These are phyloP conservation scores for Cymbopogon citratus DNA, from an alignment of 176 grass and related monocot species.

Conservation along the genomic window DNA sequence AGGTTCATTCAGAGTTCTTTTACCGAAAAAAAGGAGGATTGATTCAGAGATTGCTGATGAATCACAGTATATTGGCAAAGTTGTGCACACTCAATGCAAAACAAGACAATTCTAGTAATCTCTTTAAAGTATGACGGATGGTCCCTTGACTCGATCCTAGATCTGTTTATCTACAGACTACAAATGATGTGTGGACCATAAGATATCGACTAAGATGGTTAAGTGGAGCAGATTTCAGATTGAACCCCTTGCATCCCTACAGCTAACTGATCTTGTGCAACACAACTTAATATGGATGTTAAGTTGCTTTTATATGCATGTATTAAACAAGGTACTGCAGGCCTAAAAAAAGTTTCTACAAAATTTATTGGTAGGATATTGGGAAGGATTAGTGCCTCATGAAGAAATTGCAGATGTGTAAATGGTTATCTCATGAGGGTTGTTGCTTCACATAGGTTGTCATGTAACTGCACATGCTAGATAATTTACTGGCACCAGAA, in stretches of 20 bases:
- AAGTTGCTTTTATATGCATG: background rate
- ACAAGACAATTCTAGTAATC: background rate
- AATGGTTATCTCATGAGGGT: background rate
- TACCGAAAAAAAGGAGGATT: background rate
- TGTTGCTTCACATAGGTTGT: constrained; percentile 14
- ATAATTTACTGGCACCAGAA: background rate
- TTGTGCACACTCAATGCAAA: background rate
- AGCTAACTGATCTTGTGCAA: background rate
- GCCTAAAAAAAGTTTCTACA: background rate
- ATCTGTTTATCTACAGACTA: background rate
- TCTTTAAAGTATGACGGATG: background rate
- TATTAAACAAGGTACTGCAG: background rate
- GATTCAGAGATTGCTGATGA: background rate
- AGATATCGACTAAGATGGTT: background rate
- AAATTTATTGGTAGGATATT: background rate
- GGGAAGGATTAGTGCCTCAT: constrained; percentile 1
- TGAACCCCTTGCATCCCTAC: background rate
- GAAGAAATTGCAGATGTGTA: background rate
- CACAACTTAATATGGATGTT: background rate
- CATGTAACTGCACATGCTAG: background rate
- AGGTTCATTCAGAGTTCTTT: too few relatives aligned
- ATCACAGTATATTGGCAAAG: background rate
- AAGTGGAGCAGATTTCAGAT: background rate
- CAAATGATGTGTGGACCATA: background rate
- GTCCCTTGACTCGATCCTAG: background rate